Conservation (phyloP, 768 basidiomycete genomes). For the Gymnopilus junonius region DNA sequence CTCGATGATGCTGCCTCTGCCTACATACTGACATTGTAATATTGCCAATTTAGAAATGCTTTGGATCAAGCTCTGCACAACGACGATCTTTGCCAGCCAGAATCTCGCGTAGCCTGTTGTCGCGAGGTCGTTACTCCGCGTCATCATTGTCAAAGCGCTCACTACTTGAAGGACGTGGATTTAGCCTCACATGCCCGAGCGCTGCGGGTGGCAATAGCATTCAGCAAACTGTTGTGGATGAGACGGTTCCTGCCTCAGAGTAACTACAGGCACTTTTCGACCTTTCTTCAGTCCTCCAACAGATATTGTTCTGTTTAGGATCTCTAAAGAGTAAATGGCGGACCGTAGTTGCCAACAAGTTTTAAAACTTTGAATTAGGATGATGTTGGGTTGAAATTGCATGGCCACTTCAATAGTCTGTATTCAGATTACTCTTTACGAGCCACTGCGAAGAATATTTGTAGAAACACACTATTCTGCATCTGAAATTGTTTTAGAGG, state of each 20-base stretch:
- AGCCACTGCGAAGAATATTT: too few relatives aligned
- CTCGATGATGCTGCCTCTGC: slow-evolving; percentile 14
- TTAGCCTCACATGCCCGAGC: slow-evolving; percentile 9
- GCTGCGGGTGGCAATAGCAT: background rate
- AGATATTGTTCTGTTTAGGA: background rate
- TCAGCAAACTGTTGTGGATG: slow-evolving; percentile 7
- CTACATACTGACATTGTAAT: background rate
- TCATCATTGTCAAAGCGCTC: background rate
- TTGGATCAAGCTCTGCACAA: slow-evolving; percentile 7
- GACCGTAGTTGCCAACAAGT: too few relatives aligned
- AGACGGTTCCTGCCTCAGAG: slow-evolving; percentile 14
- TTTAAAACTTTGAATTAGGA: too few relatives aligned
- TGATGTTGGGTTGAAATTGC: too few relatives aligned
- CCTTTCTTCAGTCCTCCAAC: background rate
- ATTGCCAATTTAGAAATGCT: slow-evolving; percentile 9
- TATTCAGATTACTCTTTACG: too few relatives aligned
- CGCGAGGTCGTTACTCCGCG: background rate
- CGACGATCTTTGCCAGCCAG: slow-evolving; percentile 4
- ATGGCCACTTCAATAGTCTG: too few relatives aligned
- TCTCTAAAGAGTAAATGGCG: slow-evolving; percentile 3
- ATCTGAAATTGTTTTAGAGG: background rate
- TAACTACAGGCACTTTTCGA: background rate
- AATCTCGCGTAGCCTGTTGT: background rate
- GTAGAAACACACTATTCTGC: too few relatives aligned
- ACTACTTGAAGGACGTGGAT: background rate